Evolutionary conservation across 108 stramenopile species (phyloP).

Genomic region (Cyclotella baltica): DNA sequence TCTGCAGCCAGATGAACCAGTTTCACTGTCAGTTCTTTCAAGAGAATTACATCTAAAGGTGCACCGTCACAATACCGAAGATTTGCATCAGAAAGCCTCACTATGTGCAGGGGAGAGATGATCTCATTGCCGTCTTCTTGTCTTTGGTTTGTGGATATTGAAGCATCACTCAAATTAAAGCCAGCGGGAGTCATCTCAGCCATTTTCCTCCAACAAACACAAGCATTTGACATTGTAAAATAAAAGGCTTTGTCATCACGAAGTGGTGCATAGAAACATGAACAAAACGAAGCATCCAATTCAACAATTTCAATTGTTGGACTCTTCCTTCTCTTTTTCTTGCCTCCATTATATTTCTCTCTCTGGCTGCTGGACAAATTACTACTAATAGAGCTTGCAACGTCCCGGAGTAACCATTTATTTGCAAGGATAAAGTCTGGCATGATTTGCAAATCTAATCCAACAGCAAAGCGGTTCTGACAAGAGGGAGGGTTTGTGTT

Average conservation of each 20-base stretch:
- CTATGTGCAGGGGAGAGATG: not conserved
- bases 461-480: constrained; percentile 28
- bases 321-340: constrained; percentile 21
- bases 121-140: not conserved
- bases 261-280: constrained; percentile 5
- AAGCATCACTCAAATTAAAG: not conserved
- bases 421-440: constrained; percentile 12
- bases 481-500: not conserved
- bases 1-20: constrained; percentile 10
- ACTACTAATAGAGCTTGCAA: constrained; percentile 5
- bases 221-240: constrained; percentile 15
- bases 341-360: not conserved
- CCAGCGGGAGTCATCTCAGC: not conserved
- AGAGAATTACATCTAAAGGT: constrained; percentile 20
- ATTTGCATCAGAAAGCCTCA: not conserved
- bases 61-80: constrained; percentile 18
- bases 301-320: constrained; percentile 26
- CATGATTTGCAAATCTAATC: constrained; percentile 29
- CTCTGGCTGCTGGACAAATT: not conserved
- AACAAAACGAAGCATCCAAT: constrained; percentile 30
- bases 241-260: constrained; percentile 20
- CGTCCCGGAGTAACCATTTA: constrained; percentile 23
- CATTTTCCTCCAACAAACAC: constrained; percentile 1
- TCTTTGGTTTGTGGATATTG: not conserved
- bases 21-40: constrained; percentile 27